phyloP scores from a whole-genome alignment of 176 grass and related monocot genomes.

The Olyra latifolia region DNA sequence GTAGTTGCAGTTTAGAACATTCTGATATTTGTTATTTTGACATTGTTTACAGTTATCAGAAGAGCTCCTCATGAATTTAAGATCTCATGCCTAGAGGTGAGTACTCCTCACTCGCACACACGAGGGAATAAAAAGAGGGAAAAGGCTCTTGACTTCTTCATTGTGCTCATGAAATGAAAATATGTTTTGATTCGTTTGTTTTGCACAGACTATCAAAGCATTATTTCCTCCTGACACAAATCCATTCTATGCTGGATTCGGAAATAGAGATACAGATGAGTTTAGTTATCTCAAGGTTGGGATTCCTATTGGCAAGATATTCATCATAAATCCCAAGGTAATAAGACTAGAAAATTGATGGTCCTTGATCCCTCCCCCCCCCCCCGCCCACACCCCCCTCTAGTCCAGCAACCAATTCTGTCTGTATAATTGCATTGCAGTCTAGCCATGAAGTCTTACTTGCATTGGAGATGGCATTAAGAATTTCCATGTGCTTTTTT shows the following conservation, averaged over 20 bases:
- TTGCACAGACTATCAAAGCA: conserved; percentile 72
- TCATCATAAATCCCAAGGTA: conserved; percentile 99
- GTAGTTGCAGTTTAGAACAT: conserved; percentile 21
- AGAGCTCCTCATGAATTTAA: conserved; percentile 99
- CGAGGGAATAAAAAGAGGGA: background rate
- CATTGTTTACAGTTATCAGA: conserved; percentile 84
- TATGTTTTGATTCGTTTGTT: conserved; percentile 32
- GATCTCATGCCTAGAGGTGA: conserved; percentile 95
- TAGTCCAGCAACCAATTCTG: background rate
- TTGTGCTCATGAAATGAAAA: background rate
- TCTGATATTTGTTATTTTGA: conserved; percentile 37
- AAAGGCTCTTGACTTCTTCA: background rate
- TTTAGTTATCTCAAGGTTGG: conserved; percentile 95
- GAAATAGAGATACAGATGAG: conserved; percentile 95
- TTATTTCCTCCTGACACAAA: conserved; percentile 85
- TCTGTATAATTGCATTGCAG: conserved; percentile 1
- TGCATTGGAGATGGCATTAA: conserved; percentile 6
- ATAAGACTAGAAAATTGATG: background rate
- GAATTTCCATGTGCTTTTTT: background rate
- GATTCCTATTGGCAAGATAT: conserved; percentile 94
- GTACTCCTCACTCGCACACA: background rate
- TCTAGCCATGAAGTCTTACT: background rate
- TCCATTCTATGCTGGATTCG: conserved; percentile 98
- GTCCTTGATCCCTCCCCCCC: background rate
- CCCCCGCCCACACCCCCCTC: too few species aligned